Evolutionary conservation across 768 basidiomycete genomes (phyloP).

Genomic region (Tulasnella sp.): DNA sequence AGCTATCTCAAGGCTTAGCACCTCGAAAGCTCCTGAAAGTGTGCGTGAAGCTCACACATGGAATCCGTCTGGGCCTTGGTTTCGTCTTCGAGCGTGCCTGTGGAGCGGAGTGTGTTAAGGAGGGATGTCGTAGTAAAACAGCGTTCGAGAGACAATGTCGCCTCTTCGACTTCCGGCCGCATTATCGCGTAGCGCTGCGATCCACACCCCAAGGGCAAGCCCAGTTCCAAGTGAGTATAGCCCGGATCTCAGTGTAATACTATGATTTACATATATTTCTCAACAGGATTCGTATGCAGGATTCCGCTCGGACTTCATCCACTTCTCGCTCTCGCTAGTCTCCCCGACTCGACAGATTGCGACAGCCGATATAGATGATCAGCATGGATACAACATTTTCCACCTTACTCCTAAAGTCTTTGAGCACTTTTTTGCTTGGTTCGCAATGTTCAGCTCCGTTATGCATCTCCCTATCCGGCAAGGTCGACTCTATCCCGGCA

Average conservation of each 20-base stretch:
- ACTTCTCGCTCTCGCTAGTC: constrained; percentile 76
- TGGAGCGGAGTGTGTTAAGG: constrained; percentile 43
- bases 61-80: constrained; percentile 80
- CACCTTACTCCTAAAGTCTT: constrained; percentile 80
- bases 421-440: constrained; percentile 90
- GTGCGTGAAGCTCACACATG: constrained; percentile 73
- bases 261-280: constrained; percentile 11
- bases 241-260: constrained; percentile 16
- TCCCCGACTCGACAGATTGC: constrained; percentile 39
- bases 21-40: constrained; percentile 44
- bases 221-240: constrained; percentile 9
- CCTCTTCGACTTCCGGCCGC: constrained; percentile 67
- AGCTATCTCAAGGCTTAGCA: constrained; percentile 7
- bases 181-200: constrained; percentile 60
- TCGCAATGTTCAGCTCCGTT: constrained; percentile 67
- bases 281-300: constrained; percentile 63
- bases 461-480: constrained; percentile 79
- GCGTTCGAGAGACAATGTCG: constrained; percentile 72
- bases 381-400: constrained; percentile 49
- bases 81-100: constrained; percentile 77
- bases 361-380: constrained; percentile 24
- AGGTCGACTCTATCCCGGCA: constrained; percentile 65
- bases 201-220: not conserved
- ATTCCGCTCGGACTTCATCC: constrained; percentile 90
- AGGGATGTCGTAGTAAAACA: constrained; percentile 42